Percentiles rank a stretch among this genome's conserved stretches.
phyloP scores from a whole-genome alignment of 805 yeast species.

The Yarrowia divulgata region DNA sequence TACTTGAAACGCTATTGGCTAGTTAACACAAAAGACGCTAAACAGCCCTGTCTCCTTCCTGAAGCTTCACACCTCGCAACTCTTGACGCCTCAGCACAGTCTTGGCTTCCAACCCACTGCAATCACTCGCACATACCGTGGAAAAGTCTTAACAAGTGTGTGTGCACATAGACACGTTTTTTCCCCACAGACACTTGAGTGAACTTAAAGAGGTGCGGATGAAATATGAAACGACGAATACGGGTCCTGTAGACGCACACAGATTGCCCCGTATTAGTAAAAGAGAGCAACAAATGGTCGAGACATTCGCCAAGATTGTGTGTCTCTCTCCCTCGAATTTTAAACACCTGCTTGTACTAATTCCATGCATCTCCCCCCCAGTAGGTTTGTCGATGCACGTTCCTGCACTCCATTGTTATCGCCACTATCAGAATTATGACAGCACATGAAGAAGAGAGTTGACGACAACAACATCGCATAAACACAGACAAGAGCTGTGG shows the following conservation, averaged over 20 bases:
- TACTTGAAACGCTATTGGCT: background rate
- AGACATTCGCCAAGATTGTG: background rate
- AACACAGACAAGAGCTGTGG: background rate
- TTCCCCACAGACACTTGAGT: background rate
- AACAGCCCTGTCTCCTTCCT: too few relatives aligned
- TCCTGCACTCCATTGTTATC: constrained; percentile 32
- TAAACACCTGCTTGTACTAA: background rate
- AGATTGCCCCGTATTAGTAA: background rate
- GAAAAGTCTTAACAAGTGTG: too few relatives aligned
- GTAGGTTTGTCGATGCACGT: background rate
- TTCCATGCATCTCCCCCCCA: background rate
- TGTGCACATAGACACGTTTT: too few relatives aligned
- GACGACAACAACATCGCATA: background rate
- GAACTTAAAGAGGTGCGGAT: constrained; percentile 10
- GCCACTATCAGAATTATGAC: constrained; percentile 23
- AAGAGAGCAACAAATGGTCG: background rate
- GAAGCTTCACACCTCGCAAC: too few relatives aligned
- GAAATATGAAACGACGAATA: background rate
- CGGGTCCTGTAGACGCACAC: background rate
- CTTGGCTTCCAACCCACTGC: too few relatives aligned
- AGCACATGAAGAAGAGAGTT: constrained; percentile 1
- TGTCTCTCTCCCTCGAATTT: background rate
- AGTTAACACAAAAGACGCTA: background rate
- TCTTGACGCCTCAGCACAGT: background rate
- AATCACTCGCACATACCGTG: too few relatives aligned